Conservation (phyloP, 768 basidiomycete genomes). For the Lactarius vividus region DNA sequence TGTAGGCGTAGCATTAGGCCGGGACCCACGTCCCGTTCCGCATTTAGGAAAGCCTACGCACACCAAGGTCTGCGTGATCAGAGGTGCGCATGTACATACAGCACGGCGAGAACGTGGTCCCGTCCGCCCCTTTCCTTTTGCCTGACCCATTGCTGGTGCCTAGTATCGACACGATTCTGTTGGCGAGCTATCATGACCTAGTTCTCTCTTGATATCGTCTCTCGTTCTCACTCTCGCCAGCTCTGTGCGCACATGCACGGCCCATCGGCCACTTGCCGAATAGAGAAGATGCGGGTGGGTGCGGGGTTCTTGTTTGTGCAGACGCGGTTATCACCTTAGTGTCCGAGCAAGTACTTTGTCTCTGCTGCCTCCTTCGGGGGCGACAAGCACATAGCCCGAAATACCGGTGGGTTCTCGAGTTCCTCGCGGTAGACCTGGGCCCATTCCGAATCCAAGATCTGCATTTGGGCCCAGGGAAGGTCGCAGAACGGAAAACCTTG, state of each 20-base stretch:
- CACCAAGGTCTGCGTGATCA: background rate
- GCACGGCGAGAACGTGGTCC: background rate
- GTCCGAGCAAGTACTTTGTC: background rate
- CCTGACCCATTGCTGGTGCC: too few species aligned
- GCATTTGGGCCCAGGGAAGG: background rate
- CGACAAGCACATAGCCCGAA: background rate
- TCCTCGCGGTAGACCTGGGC: background rate
- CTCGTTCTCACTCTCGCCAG: too few species aligned
- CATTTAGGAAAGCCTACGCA: too few species aligned
- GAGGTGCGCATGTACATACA: background rate
- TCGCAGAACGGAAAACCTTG: background rate
- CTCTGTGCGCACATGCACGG: too few species aligned
- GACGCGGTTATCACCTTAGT: too few species aligned
- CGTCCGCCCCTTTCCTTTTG: background rate
- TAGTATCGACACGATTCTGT: too few species aligned
- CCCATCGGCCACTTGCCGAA: background rate
- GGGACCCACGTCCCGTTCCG: background rate
- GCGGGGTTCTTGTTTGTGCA: too few species aligned
- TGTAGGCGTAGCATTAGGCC: background rate
- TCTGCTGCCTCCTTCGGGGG: background rate
- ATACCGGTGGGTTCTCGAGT: background rate
- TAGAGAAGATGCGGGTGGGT: background rate
- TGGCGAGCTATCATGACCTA: too few species aligned
- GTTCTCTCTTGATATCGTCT: too few species aligned
- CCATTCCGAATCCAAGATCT: background rate